phyloP scores from a whole-genome alignment of 768 basidiomycete genomes.

The Mycena polygramma region DNA sequence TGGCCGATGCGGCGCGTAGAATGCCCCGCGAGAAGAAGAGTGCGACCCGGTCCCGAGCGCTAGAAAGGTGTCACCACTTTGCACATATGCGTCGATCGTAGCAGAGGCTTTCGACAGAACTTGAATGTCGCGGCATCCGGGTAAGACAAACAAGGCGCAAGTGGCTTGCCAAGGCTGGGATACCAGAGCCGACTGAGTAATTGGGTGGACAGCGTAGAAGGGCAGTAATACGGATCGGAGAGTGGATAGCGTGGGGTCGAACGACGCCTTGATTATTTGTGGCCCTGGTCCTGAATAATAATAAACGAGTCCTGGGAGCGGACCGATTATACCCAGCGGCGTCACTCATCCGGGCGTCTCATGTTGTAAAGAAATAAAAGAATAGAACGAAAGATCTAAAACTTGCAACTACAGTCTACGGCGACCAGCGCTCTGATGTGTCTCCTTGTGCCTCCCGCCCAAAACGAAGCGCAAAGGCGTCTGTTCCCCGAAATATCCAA shows the following conservation, averaged over 20 bases:
- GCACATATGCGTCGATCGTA: constrained; percentile 71
- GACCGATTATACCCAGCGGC: no score
- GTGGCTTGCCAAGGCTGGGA: constrained; percentile 81
- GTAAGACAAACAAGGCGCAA: constrained; percentile 85
- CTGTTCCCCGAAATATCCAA: no score
- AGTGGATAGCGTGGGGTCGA: constrained; percentile 52
- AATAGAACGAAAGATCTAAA: no score
- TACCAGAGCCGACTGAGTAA: constrained; percentile 68
- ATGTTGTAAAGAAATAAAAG: no score
- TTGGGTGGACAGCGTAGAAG: constrained; percentile 82
- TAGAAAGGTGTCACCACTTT: constrained; percentile 76
- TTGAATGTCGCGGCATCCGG: constrained; percentile 68
- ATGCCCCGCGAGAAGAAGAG: constrained; percentile 53
- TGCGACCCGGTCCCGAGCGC: constrained; percentile 73
- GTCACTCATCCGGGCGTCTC: no score
- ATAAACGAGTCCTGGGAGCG: no score
- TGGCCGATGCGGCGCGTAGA: constrained; percentile 53
- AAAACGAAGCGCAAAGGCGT: no score
- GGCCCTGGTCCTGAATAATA: no score
- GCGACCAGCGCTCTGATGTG: no score
- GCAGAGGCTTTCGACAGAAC: constrained; percentile 53
- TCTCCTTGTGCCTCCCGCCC: no score
- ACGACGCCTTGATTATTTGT: no score
- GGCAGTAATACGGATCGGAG: constrained; percentile 74
- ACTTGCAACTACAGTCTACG: no score